Conservation (phyloP, 306 rosid genomes). For the Biancaea sappan region DNA sequence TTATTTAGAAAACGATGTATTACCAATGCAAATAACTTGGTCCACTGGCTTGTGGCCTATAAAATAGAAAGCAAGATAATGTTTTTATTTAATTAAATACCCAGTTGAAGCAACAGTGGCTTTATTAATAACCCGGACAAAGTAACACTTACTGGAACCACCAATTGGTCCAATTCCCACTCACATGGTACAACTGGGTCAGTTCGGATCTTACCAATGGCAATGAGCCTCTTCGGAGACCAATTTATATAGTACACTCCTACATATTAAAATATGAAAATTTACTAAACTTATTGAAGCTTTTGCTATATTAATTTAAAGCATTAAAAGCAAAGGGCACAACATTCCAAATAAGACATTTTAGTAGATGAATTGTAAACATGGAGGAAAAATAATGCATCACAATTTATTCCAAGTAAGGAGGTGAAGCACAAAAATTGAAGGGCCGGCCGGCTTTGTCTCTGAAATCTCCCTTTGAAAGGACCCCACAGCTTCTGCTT, state of each 20-base stretch:
- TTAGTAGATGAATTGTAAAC: slow-evolving; percentile 30
- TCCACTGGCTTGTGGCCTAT: not conserved
- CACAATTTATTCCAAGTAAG: not conserved
- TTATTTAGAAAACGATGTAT: not conserved
- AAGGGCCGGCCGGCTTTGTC: slow-evolving; percentile 33
- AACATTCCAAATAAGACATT: too few species aligned
- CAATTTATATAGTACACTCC: too few species aligned
- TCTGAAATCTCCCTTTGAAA: slow-evolving; percentile 46
- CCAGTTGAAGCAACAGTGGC: not conserved
- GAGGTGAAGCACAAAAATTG: not conserved
- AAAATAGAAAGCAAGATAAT: not conserved
- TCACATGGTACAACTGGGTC: too few species aligned
- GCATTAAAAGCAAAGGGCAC: too few species aligned
- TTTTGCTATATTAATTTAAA: too few species aligned
- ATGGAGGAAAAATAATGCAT: slow-evolving; percentile 31
- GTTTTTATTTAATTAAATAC: not conserved
- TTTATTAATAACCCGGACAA: not conserved
- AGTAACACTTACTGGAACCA: slow-evolving; percentile 30
- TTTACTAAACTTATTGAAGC: too few species aligned
- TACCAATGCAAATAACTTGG: not conserved
- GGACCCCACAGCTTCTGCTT: slow-evolving; percentile 34
- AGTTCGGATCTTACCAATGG: too few species aligned
- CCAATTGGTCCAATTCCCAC: slow-evolving; percentile 39
- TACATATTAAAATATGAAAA: too few species aligned
- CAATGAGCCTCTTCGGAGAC: too few species aligned